Evolutionary conservation across 129 eudicot genomes (phyloP), one percentile per base, ranked within the genome.

Genomic region (Erigeron canadensis): DNA sequence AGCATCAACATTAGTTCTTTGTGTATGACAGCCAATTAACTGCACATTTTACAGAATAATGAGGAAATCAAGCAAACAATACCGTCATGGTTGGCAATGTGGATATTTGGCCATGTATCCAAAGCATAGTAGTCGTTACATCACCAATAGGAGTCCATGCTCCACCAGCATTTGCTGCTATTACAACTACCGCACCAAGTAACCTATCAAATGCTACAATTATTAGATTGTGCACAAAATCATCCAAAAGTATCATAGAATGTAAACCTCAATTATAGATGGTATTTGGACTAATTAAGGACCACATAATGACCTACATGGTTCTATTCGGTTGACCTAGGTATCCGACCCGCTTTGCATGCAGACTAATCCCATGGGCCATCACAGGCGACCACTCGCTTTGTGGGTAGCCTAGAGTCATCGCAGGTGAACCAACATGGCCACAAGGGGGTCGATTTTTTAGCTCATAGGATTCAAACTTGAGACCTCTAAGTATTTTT

Each of bases 131-230:
- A 40, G 98, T 94, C 10, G 98, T 94, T 71, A 94, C 98, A 80
- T 94, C 98, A 75, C 98, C 98, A 69, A 94, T 94, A 11, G 98
- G 98, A 61, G 97, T 85, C 98, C 98, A 94, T 37, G 98, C 97
- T 53, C 98, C 98, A 63, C 98, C 98, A 72, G 98, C 89, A 84
- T 94, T 94, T 76, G 98, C 98, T 65, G 98, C 97, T 46, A 94
- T 85, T 59, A 94, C 98, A 57, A 94, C 91, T 74, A 94, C 98
- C 57, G 86, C 97, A 63, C 98, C 98, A 15, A 94, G 90, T 79
- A 94, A 75, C 96, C 98, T 94, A 82, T 11, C 21, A 60, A 54
- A 67, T 41, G 34, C 51, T 17, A 42, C 61, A 57, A 39, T 77
- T 69, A 40, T 70, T 71, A 62, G 23, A 75, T 48, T 60, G 60